These are phyloP conservation scores for Protomyces inouyei DNA, from an alignment of 1,139 yeast genomes.

Conservation along the genomic window DNA sequence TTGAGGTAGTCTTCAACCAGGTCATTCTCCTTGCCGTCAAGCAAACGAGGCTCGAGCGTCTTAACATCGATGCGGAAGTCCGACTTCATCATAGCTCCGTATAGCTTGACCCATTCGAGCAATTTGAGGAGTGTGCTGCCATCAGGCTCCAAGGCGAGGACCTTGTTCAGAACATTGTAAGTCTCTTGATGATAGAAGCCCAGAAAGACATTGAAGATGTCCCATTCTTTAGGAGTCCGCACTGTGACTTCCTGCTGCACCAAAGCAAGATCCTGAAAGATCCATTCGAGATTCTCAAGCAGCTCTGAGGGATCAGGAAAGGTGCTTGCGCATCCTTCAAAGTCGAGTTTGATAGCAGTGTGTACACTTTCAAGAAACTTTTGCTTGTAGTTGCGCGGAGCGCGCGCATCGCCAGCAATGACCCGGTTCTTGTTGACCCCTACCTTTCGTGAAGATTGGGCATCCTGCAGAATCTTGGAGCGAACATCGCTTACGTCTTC, in stretches of 20 bases:
- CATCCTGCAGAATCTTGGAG: slow-evolving; percentile 39
- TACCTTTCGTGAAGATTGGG: slow-evolving; percentile 34
- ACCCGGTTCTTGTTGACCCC: slow-evolving; percentile 16
- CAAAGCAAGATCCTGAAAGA: slow-evolving; percentile 69
- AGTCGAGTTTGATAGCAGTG: slow-evolving; percentile 59
- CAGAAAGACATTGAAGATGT: slow-evolving; percentile 58
- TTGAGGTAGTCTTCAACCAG: slow-evolving; percentile 64
- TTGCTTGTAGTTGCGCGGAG: slow-evolving; percentile 58
- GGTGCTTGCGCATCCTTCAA: slow-evolving; percentile 58
- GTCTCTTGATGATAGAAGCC: slow-evolving; percentile 64
- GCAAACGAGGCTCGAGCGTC: slow-evolving; percentile 43
- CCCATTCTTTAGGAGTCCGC: slow-evolving; percentile 73
- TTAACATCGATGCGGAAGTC: slow-evolving; percentile 47
- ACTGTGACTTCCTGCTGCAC: slow-evolving; percentile 56
- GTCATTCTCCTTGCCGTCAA: slow-evolving; percentile 64
- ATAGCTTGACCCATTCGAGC: slow-evolving; percentile 69
- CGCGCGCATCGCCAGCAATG: slow-evolving; percentile 32
- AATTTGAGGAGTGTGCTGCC: slow-evolving; percentile 46
- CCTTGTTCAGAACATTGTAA: slow-evolving; percentile 56
- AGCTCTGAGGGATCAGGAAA: slow-evolving; percentile 49
- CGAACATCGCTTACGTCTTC: slow-evolving; percentile 70
- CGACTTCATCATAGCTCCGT: slow-evolving; percentile 49
- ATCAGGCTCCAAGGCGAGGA: slow-evolving; percentile 64
- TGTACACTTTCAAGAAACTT: slow-evolving; percentile 60
- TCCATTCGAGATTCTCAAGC: slow-evolving; percentile 72